Evolutionary conservation across 2,329 filamentous ascomycete genomes (phyloP).

Genomic region (Fusarium tricinctum): DNA sequence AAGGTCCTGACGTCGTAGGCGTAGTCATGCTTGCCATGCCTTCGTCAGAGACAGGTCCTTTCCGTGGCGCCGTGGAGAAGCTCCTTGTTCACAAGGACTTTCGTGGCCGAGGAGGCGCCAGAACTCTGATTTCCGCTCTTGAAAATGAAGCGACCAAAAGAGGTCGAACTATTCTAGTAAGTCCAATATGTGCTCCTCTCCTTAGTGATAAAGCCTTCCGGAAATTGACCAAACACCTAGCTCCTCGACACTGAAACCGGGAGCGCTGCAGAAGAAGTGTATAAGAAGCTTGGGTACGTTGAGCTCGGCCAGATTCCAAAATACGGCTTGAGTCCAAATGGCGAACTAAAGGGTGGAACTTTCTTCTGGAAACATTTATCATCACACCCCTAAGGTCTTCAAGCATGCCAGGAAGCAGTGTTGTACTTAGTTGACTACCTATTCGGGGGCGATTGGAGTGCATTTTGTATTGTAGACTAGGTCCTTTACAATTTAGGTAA

Average conservation of each 20-base stretch:
- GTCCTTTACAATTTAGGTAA: slow-evolving; percentile 18
- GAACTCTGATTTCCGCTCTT: slow-evolving; percentile 65
- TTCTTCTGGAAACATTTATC: slow-evolving; percentile 71
- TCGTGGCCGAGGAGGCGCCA: slow-evolving; percentile 66
- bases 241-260: slow-evolving; percentile 67
- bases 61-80: slow-evolving; percentile 69
- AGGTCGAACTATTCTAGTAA: slow-evolving; percentile 67
- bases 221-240: slow-evolving; percentile 50
- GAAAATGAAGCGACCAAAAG: slow-evolving; percentile 66
- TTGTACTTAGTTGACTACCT: not conserved
- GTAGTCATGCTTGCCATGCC: slow-evolving; percentile 69
- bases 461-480: slow-evolving; percentile 34
- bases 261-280: slow-evolving; percentile 67
- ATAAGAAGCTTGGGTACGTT: slow-evolving; percentile 68
- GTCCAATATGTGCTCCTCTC: slow-evolving; percentile 45
- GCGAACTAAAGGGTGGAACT: slow-evolving; percentile 64
- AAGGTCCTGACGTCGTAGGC: slow-evolving; percentile 65
- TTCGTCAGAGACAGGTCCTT: slow-evolving; percentile 67
- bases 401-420: not conserved
- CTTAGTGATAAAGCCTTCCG: not conserved
- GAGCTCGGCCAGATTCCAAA: slow-evolving; percentile 68
- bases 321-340: slow-evolving; percentile 64
- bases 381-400: slow-evolving; percentile 49
- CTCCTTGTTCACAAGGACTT: slow-evolving; percentile 68
- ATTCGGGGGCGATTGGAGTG: not conserved